A percentile compares a stretch with the other conserved stretches of the same genome.
Conservation (phyloP, 441 rosid species). For the Syzygium syzygioides region DNA sequence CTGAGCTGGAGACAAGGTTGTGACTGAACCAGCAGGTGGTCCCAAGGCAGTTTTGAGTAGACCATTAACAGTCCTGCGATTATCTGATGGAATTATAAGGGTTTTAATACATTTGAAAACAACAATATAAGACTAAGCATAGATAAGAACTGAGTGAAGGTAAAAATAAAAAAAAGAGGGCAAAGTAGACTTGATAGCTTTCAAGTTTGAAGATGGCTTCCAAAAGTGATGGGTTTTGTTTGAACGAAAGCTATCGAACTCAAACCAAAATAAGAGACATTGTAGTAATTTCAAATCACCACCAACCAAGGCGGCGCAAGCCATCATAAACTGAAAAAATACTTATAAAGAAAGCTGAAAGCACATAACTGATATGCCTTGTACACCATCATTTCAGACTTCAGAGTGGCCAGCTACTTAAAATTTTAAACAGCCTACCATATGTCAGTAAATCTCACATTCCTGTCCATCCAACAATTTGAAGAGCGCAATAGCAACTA, state of each 20-base stretch:
- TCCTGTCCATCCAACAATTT: not conserved
- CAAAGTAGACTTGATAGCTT: not conserved
- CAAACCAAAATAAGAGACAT: not conserved
- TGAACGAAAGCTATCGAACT: not conserved
- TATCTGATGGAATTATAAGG: slow-evolving; percentile 93
- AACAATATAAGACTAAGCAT: not conserved
- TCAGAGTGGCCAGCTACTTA: not conserved
- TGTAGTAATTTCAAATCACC: not conserved
- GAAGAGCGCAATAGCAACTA: not conserved
- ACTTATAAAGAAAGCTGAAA: not conserved
- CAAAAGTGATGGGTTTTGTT: not conserved
- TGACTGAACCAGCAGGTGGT: slow-evolving; percentile 89
- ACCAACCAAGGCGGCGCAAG: not conserved
- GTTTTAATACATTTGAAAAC: slow-evolving; percentile 59
- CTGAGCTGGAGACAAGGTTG: slow-evolving; percentile 80
- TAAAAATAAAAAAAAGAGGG: not conserved
- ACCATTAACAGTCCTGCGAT: slow-evolving; percentile 98
- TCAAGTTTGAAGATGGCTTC: not conserved
- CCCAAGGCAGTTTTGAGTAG: slow-evolving; percentile 97
- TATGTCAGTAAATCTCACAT: not conserved
- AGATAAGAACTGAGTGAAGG: not conserved
- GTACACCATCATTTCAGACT: not conserved
- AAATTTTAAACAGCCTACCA: not conserved
- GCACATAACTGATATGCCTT: not conserved
- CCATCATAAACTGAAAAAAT: not conserved